Conservation (phyloP, 2,329 filamentous ascomycete genomes). For the Venturia aucupariae region DNA sequence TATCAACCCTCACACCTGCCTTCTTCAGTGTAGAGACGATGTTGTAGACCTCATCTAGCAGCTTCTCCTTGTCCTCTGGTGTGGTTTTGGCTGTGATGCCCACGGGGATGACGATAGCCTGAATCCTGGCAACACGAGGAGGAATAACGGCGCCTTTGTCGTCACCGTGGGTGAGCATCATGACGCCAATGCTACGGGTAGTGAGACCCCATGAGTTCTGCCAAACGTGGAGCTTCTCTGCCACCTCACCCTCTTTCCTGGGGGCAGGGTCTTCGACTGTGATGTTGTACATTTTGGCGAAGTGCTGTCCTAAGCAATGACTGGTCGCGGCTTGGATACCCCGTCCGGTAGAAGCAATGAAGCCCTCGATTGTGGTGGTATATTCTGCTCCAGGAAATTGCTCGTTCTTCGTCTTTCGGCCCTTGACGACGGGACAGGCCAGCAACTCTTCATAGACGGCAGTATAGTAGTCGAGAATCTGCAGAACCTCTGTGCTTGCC, state of each 20-base stretch:
- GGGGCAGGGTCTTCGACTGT: constrained; percentile 82
- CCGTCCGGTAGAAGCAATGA: constrained; percentile 89
- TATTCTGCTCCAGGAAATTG: constrained; percentile 96
- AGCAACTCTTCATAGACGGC: constrained; percentile 88
- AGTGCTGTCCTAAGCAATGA: constrained; percentile 93
- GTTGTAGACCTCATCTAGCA: constrained; percentile 65
- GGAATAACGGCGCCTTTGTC: constrained; percentile 92
- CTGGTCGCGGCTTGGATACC: constrained; percentile 96
- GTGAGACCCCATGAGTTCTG: constrained; percentile 99
- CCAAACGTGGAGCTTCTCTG: constrained; percentile 74
- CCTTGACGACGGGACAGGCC: constrained; percentile 88
- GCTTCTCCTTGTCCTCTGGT: constrained; percentile 66
- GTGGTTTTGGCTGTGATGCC: constrained; percentile 84
- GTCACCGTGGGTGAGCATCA: constrained; percentile 97
- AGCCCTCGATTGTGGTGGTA: constrained; percentile 94
- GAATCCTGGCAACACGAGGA: constrained; percentile 77
- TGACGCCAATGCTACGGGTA: constrained; percentile 93
- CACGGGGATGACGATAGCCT: constrained; percentile 82
- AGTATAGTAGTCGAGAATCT: constrained; percentile 91
- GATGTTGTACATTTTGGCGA: constrained; percentile 98
- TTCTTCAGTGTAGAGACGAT: constrained; percentile 61
- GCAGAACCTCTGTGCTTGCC: constrained; percentile 75
- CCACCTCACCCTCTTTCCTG: constrained; percentile 51
- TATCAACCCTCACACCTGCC: constrained; percentile 66
- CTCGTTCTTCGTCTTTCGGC: constrained; percentile 92